Base-by-base conservation (phyloP, 352 stramenopile species). In the Phytophthora tubulina region DNA sequence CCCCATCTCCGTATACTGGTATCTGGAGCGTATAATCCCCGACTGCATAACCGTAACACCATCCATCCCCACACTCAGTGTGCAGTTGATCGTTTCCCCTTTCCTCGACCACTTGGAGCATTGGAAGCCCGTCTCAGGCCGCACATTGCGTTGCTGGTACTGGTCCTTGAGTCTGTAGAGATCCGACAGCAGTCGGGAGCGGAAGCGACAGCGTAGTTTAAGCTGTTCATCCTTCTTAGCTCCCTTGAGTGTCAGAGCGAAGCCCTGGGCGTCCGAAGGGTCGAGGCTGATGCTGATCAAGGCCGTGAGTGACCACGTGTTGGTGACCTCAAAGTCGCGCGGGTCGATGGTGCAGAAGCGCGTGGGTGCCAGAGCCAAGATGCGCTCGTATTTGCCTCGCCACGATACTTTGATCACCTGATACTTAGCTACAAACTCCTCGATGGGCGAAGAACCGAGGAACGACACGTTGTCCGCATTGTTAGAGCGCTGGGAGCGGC, bases 301-400 rank as follows among this genome's bases (percentile, higher is more conserved):
- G 31, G 84, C 73, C 32, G 76, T 81, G 15, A 94, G 75, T 4
- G 86, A 85, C 89, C 89, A 96, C 44, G 88, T 94, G 64, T 96
- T 96, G 46, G 89, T 96, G 10, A 96, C 83, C 63, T 96, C 89
- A 67, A 95, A 96, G 72, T 95, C 86, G 38, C 90, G 85, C 27
- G 88, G 89, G 68, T 96, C 88, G 57, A 96, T 91, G 57, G 89
- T 96, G 65, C 82, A 94, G 59, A 96, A 94, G 57, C 88, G 84
- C 46, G 86, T 93, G 21, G 88, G 86, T 0, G 78, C 80, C 10
- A 96, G 63, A n/a, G 88, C 88, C 27, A 96, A 75, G 51, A 96
- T 94, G 67, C 89, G 88, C 61, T 95, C 88, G 75, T 96, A 96
- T 67, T 94, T 95, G 65, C 89, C 89, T 21, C 88, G 78, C 89